Evolutionary conservation across 345 rosid genomes (phyloP), one percentile per base, ranked within the genome.

Genomic region (Salix viminalis): DNA sequence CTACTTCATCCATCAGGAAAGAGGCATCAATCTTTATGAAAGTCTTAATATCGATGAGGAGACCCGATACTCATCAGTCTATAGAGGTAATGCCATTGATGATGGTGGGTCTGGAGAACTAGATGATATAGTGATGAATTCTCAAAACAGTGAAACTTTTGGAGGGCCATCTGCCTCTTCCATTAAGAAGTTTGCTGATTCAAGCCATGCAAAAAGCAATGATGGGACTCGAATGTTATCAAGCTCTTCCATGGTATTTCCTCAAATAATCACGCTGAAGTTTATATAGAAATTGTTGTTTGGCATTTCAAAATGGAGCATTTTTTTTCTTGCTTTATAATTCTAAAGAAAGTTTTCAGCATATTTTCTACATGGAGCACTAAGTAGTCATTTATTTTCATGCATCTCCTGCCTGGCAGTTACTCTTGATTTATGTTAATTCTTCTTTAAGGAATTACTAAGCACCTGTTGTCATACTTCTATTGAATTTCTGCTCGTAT

Each of bases 101-200:
- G 97, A 92, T 81, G 84, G 97, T 86, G 98, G 97, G 64, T 88
- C 83, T 77, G 89, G 86, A 30, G 97, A 91, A 81, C 87, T 87
- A 21, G 92, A 91, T 71, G 90, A 92, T 58, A 85, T 85, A 70
- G 28, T 86, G 75, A 82, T 89, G 83, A 92, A 93, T 84, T 80
- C 87, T 30, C 77, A 70, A 70, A 94, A 91, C 72, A 65, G 44
- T 76, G 89, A 87, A 71, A 88, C 92, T 72, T 91, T 96, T 81
- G 90, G 91, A 70, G 89, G 72, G 83, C 76, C 79, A 64, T 69
- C 89, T 84, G 80, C 74, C 86, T 81, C 87, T 77, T 67, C 67
- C 65, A 75, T 74, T 81, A 83, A 67, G 65, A 84, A 82, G 76
- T 72, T 86, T 34, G 28, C 83, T 69, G 86, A 84, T 81, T 75